phyloP scores from a whole-genome alignment of 2,329 filamentous ascomycete genomes.

The Scytalidium lignicola region DNA sequence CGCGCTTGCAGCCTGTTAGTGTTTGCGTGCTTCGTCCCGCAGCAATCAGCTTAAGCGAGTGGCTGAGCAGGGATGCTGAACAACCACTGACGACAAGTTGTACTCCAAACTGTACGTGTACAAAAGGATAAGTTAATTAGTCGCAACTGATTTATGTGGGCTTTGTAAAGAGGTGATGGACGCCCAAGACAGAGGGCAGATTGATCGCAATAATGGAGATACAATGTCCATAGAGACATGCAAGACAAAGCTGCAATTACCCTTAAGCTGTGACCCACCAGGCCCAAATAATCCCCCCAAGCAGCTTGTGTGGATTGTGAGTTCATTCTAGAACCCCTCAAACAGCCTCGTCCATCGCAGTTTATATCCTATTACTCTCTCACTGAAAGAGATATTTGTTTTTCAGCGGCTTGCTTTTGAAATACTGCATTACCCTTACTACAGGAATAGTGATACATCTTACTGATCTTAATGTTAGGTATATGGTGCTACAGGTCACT shows the following conservation, averaged over 20 bases:
- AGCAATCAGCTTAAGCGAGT: background rate
- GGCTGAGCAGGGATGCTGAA: background rate
- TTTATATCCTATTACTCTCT: background rate
- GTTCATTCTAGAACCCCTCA: slow-evolving; percentile 25
- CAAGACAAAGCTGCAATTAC: slow-evolving; percentile 55
- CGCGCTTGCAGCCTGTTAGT: too few species aligned
- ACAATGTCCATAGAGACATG: slow-evolving; percentile 13
- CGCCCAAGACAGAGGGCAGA: slow-evolving; percentile 10
- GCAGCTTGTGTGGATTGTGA: slow-evolving; percentile 83
- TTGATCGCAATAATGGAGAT: slow-evolving; percentile 1
- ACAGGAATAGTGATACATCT: background rate
- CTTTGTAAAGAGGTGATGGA: slow-evolving; percentile 13
- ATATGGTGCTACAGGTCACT: slow-evolving; percentile 95
- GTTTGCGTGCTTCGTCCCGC: background rate
- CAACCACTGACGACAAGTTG: background rate
- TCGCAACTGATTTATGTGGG: too few species aligned
- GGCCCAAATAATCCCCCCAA: slow-evolving; percentile 62
- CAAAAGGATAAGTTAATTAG: background rate
- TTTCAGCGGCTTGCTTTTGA: too few species aligned
- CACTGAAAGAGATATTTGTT: too few species aligned
- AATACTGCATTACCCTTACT: too few species aligned
- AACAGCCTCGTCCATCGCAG: background rate
- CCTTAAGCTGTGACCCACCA: slow-evolving; percentile 82
- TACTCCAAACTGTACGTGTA: background rate
- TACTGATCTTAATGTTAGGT: slow-evolving; percentile 45